Conservation (phyloP, 2,329 filamentous ascomycete species). For the Graphilbum sp. region DNA sequence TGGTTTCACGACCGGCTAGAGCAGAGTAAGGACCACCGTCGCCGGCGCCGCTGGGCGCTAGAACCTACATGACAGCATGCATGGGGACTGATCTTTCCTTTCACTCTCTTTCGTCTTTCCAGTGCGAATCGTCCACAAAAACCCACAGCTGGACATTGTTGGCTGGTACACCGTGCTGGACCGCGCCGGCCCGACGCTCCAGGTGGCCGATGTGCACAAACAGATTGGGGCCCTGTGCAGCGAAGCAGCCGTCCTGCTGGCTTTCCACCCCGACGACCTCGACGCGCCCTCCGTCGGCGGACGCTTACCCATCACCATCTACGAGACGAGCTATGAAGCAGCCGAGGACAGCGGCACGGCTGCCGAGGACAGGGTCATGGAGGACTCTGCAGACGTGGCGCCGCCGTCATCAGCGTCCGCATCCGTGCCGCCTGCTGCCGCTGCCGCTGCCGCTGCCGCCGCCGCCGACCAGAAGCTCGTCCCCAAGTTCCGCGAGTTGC, state of each 20-base stretch:
- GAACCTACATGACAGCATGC: not conserved
- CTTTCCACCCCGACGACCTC: constrained; percentile 59
- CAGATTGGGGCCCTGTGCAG: constrained; percentile 62
- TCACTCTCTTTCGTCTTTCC: too few species aligned
- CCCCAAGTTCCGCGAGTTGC: constrained; percentile 66
- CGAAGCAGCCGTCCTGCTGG: constrained; percentile 70
- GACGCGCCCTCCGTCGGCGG: constrained; percentile 45
- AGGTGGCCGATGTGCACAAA: constrained; percentile 57
- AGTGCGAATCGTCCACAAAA: constrained; percentile 85
- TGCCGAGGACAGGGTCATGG: constrained; percentile 6
- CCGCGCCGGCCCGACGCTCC: constrained; percentile 50
- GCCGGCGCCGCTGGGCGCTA: too few species aligned
- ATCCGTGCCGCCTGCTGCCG: not conserved
- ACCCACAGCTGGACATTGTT: constrained; percentile 67
- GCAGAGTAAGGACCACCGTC: constrained; percentile 47
- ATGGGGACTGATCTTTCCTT: constrained; percentile 2
- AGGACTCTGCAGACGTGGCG: not conserved
- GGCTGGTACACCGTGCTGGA: constrained; percentile 81
- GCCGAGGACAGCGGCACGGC: constrained; percentile 5
- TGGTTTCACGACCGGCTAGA: constrained; percentile 70
- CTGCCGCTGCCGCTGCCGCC: not conserved
- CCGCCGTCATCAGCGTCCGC: constrained; percentile 2
- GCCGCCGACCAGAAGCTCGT: constrained; percentile 31
- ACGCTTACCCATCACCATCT: constrained; percentile 78
- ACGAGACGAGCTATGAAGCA: constrained; percentile 64